These are phyloP conservation scores for Ganoderma sinense DNA, from an alignment of 1,284 basidiomycete genomes.

Conservation along the genomic window DNA sequence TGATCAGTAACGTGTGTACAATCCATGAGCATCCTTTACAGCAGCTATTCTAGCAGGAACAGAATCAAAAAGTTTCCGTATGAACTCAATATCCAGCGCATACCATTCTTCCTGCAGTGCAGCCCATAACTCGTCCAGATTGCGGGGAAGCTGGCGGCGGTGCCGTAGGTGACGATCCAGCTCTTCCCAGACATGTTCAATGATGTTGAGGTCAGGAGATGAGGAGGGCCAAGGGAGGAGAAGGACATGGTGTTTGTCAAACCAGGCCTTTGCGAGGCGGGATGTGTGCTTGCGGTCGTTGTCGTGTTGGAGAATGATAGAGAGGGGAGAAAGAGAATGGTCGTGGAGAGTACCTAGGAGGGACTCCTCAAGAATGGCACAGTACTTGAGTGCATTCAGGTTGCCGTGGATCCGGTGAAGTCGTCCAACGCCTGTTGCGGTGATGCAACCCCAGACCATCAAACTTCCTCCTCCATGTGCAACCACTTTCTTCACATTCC, in stretches of 20 bases:
- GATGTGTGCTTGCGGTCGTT: constrained; percentile 47
- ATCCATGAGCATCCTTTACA: neutral
- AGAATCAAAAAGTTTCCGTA: neutral
- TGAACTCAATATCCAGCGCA: neutral
- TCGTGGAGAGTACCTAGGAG: constrained; percentile 39
- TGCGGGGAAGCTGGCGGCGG: neutral
- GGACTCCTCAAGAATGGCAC: constrained; percentile 37
- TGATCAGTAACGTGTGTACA: neutral
- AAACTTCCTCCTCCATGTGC: constrained; percentile 12
- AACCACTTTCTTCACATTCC: constrained; percentile 12
- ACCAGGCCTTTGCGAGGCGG: constrained; percentile 39
- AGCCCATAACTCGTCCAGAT: neutral
- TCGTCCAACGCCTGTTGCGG: neutral
- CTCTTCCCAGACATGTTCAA: constrained; percentile 10
- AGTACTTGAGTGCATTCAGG: constrained; percentile 27
- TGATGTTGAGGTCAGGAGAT: constrained; percentile 45
- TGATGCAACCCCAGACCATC: constrained; percentile 18
- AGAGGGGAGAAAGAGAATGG: constrained; percentile 14
- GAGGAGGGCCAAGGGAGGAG: constrained; percentile 44
- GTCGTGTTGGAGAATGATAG: constrained; percentile 43
- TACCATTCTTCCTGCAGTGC: constrained; percentile 11
- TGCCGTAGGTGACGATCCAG: neutral
- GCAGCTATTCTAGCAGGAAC: neutral
- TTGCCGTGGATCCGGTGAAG: constrained; percentile 12
- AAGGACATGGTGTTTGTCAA: constrained; percentile 40